A percentile compares a stretch with the other conserved stretches of the same genome.
Evolutionary conservation across 176 grass and related monocot species (phyloP).

Genomic region (Carex littledalei): DNA sequence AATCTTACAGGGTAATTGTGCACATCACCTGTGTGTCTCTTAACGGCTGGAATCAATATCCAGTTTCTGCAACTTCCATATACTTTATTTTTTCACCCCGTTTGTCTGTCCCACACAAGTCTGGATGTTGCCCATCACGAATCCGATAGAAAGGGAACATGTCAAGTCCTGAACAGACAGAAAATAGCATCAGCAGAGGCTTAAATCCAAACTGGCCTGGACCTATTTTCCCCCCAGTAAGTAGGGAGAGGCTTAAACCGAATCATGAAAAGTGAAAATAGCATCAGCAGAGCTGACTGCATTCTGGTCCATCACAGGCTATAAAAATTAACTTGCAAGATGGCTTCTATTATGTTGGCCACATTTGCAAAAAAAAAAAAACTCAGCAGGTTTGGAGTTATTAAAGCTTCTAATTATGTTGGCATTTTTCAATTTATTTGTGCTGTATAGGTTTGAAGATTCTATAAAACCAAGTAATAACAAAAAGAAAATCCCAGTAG

Average conservation of each 20-base stretch:
- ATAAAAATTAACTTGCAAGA: too few relatives aligned
- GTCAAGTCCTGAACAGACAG: too few relatives aligned
- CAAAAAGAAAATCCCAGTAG: constrained; percentile 11
- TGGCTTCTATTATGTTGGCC: not conserved
- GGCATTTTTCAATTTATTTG: not conserved
- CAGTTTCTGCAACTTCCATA: not conserved
- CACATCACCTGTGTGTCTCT: not conserved
- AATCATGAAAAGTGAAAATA: not conserved
- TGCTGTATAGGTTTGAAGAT: not conserved
- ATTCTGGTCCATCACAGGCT: not conserved
- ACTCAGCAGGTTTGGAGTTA: not conserved
- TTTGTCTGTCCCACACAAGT: not conserved
- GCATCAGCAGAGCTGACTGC: not conserved
- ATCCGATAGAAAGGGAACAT: too few relatives aligned
- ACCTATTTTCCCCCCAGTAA: not conserved
- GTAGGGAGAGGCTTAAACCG: not conserved
- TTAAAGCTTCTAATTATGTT: not conserved
- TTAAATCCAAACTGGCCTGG: not conserved
- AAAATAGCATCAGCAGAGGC: too few relatives aligned
- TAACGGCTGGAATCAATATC: not conserved
- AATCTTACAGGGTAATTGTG: not conserved
- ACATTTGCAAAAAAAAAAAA: not conserved
- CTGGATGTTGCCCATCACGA: too few relatives aligned
- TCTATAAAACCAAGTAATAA: not conserved
- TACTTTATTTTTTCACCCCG: not conserved